Evolutionary conservation across 2,329 filamentous ascomycete genomes (phyloP), one percentile per base, ranked within the genome.

Genomic region (Knufia fluminis): DNA sequence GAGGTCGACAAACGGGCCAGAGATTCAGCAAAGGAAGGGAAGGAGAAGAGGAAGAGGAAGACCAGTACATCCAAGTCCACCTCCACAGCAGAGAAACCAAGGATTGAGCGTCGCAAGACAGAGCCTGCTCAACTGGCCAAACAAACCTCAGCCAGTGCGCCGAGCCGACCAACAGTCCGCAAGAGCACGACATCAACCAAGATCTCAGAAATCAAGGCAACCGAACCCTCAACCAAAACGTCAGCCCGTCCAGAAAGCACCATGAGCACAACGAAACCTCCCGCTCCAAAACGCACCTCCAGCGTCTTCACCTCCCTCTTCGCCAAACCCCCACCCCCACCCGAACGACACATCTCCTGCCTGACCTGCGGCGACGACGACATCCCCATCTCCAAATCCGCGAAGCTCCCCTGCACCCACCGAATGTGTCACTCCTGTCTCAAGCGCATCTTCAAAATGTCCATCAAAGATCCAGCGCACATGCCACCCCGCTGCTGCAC

Each of bases 401-500:
- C 81, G 32, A 85, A 82, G 63, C 76, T 94, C 31, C 77, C 79
- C 57, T 94, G 89, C 63, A 80, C 80, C 2, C 88, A 94, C 65
- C 78, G 80, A 54, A 89, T 91, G 83, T 94, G 89, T 66, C 75
- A 85, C 55, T 64, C 74, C 6, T 94, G 89, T 64, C 71, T 95
- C 35, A 83, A 80, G 64, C 78, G 80, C 44, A 76, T 80, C 50
- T 94, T 94, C 67, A 79, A 75, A 48, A 74, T 87, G 53, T 92
- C 87, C 9, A 73, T 90, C 54, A 82, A 75, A 36, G 86, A 94
- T 62, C 81, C 85, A 1, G 77, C 81, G 52, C 82, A 87, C 57
- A 94, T 94, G 86, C 87, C 89, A 16, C 89, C 89, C 0, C 78
- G 75, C 62, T 95, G 88, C 66, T 95, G 88, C 66, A 83, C 78